A percentile compares a stretch with the other conserved stretches of the same genome.
These are phyloP conservation scores for Sporopachydermia quercuum DNA, from an alignment of 805 yeast species.

Conservation along the genomic window DNA sequence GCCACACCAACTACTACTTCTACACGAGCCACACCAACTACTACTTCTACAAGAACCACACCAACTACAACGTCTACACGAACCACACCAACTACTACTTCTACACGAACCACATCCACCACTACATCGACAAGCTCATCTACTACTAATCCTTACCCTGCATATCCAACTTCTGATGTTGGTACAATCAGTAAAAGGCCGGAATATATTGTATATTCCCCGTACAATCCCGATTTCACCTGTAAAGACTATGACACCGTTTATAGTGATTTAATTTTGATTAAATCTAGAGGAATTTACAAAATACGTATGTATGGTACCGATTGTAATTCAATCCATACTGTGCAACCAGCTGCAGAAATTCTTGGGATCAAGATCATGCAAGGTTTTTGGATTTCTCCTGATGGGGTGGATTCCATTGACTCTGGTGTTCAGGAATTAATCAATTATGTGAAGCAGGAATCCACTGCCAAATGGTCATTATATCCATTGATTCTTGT, in stretches of 20 bases:
- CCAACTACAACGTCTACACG: slow-evolving; percentile 9
- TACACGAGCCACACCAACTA: slow-evolving; percentile 19
- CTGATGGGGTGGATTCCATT: slow-evolving; percentile 53
- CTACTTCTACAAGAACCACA: slow-evolving; percentile 17
- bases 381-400: slow-evolving; percentile 76
- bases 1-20: slow-evolving; percentile 23
- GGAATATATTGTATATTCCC: slow-evolving; percentile 56
- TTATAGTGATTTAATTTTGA: slow-evolving; percentile 38
- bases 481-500: slow-evolving; percentile 64
- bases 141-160: slow-evolving; percentile 5
- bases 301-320: slow-evolving; percentile 72
- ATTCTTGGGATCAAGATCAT: slow-evolving; percentile 53
- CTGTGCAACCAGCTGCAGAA: slow-evolving; percentile 46
- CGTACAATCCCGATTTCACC: slow-evolving; percentile 50
- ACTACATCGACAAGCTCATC: slow-evolving; percentile 8
- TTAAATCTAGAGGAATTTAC: slow-evolving; percentile 44
- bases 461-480: slow-evolving; percentile 32
- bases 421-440: slow-evolving; percentile 42
- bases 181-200: slow-evolving; percentile 26
- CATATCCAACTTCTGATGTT: slow-evolving; percentile 3
- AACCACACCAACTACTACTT: slow-evolving; percentile 8
- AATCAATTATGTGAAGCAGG: slow-evolving; percentile 32
- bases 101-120: slow-evolving; percentile 13
- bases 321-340: slow-evolving; percentile 60
- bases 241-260: slow-evolving; percentile 53